phyloP scores from a whole-genome alignment of 768 basidiomycete species.

The Wakefieldia striispora region DNA sequence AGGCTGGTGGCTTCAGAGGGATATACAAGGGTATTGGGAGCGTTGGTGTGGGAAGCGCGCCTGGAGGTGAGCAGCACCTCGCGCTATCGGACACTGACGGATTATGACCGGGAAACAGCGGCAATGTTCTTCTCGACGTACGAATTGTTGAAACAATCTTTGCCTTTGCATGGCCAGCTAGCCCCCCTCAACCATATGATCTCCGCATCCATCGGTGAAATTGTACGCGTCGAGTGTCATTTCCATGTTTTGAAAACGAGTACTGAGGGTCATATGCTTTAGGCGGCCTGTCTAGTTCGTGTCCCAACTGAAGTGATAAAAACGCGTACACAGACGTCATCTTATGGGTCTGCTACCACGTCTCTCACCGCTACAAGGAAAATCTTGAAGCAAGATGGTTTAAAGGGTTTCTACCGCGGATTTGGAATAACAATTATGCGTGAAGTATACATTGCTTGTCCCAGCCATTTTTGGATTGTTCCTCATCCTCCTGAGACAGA shows the following conservation, averaged over 20 bases:
- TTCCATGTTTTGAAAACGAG: constrained; percentile 1
- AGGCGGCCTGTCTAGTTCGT: constrained; percentile 89
- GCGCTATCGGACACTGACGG: background rate
- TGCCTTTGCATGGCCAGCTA: constrained; percentile 61
- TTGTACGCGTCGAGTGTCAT: constrained; percentile 36
- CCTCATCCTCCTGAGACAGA: constrained; percentile 45
- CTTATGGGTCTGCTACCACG: constrained; percentile 61
- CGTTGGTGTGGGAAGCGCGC: constrained; percentile 92
- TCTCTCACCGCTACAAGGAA: constrained; percentile 59
- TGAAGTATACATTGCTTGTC: constrained; percentile 41
- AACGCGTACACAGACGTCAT: constrained; percentile 84
- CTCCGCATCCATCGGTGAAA: constrained; percentile 59
- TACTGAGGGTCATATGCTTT: constrained; percentile 12
- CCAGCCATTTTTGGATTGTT: background rate
- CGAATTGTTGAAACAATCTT: constrained; percentile 76
- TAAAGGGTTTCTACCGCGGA: constrained; percentile 83
- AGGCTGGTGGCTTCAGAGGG: constrained; percentile 84
- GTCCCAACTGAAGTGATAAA: constrained; percentile 98
- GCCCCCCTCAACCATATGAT: constrained; percentile 63
- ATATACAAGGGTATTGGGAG: constrained; percentile 94
- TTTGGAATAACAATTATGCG: constrained; percentile 77
- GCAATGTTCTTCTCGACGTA: constrained; percentile 95
- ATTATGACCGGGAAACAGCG: constrained; percentile 46
- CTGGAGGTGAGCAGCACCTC: constrained; percentile 66
- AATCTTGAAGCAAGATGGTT: constrained; percentile 59